Base-by-base conservation (phyloP, 208 protist species). In the Leishmania martiniquensis region DNA sequence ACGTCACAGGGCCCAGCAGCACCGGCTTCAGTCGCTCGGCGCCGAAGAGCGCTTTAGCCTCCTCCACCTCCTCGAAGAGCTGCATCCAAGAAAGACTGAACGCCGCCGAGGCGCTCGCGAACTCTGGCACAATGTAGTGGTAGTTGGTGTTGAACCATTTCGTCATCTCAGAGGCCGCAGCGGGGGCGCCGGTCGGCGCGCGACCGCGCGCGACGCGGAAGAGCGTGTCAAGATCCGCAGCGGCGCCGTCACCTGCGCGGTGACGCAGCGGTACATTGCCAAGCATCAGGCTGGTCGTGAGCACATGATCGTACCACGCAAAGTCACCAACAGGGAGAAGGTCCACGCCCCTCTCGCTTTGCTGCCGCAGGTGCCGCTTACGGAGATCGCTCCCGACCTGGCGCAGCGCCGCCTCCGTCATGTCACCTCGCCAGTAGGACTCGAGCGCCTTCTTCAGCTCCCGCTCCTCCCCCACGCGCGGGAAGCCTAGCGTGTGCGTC, bases 101-200 rank as follows among this genome's bases (percentile, higher is more conserved):
- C 51, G 55, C 66, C 78, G 85, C 86, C 39, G 72, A 80, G 10
- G 78, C 71, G 57, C 75, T 80, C 29, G 80, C 83, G 72, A 98
- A 94, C 81, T 98, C 96, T 49, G 96, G 96, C 54, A 97, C 94
- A 63, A 98, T 96, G 84, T 96, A 97, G 75, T 98, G 96, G 76
- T 98, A 98, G 86, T 98, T 98, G 44, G 94, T 97, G 77, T 98
- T 96, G 79, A 98, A 98, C 93, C 93, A 98, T 77, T 98, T 98
- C 52, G 89, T 97, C 96, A 98, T 98, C 76, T 98, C 93, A 9
- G 89, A 66, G 1, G 89, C 86, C 15, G 86, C 83, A 7, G 92
- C 89, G 39, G 88, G 86, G 1, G 72, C 71, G n/a, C 88, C 88
- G 63, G 81, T 87, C 3, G 85, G 82, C 5, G 86, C 84, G 34